Percentiles rank a stretch among this genome's conserved stretches.
Evolutionary conservation across 306 rosid species (phyloP).

Genomic region (Cucurbita pepo): DNA sequence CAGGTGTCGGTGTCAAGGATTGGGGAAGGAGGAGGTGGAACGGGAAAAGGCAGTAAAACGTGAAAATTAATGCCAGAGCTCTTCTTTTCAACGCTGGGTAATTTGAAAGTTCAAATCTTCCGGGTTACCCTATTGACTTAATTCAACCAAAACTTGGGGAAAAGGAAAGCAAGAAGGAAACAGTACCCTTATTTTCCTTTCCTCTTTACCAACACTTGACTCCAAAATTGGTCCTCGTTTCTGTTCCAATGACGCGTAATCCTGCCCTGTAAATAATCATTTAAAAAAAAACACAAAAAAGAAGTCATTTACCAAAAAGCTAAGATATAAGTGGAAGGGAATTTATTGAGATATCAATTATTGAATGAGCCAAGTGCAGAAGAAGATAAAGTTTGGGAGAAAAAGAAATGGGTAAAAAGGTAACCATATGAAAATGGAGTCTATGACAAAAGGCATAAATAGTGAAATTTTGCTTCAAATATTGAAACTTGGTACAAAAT

Average conservation of each 20-base stretch:
- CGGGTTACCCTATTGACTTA: neutral
- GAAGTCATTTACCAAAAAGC: neutral
- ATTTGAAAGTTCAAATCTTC: neutral
- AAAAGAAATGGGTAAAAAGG: neutral
- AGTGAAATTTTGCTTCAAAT: neutral
- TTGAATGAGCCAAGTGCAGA: neutral
- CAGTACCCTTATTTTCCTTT: neutral
- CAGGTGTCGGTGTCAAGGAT: slow-evolving; percentile 10
- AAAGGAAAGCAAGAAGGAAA: neutral
- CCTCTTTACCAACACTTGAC: neutral
- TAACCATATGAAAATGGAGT: neutral
- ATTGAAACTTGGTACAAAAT: neutral
- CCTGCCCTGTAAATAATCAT: neutral
- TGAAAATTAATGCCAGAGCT: neutral
- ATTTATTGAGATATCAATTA: neutral
- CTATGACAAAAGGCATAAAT: neutral
- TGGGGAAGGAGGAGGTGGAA: neutral
- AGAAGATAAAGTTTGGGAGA: neutral
- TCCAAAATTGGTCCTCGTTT: neutral
- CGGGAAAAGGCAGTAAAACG: neutral
- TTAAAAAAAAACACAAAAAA: neutral
- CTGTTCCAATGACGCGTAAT: neutral
- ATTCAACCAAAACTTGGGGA: neutral
- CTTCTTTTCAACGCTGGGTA: neutral
- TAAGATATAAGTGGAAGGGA: neutral